Evolutionary conservation across 176 grass and related monocot species (phyloP).

Genomic region (Zea luxurians): DNA sequence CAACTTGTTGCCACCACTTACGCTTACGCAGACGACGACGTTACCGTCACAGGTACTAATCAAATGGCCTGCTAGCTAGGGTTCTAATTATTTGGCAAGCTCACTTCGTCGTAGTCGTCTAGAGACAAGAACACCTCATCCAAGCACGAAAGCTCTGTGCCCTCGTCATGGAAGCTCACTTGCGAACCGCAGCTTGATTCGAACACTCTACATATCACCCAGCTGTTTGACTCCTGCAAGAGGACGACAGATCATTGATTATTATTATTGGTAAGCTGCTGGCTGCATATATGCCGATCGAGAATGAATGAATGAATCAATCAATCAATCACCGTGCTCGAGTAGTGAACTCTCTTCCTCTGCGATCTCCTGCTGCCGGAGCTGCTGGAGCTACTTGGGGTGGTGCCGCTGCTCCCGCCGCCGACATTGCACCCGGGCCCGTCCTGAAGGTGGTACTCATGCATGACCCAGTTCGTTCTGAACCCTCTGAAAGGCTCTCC

Average conservation of each 20-base stretch:
- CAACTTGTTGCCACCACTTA: slow-evolving; percentile 37
- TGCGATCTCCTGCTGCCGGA: slow-evolving; percentile 39
- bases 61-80: slow-evolving; percentile 35
- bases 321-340: slow-evolving; percentile 52
- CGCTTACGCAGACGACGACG: slow-evolving; percentile 3
- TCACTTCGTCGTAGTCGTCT: slow-evolving; percentile 86
- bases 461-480: slow-evolving; percentile 87
- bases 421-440: slow-evolving; percentile 19
- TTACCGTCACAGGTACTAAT: slow-evolving; percentile 22
- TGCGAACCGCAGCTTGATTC: slow-evolving; percentile 58
- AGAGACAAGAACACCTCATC: slow-evolving; percentile 93
- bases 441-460: slow-evolving; percentile 74
- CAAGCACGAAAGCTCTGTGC: slow-evolving; percentile 73
- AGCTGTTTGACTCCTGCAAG: slow-evolving; percentile 64
- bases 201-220: slow-evolving; percentile 74
- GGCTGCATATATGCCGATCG: too few species aligned
- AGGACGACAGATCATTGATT: not conserved
- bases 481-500: slow-evolving; percentile 53
- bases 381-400: slow-evolving; percentile 28
- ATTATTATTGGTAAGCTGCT: not conserved
- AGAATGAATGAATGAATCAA: too few species aligned
- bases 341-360: slow-evolving; percentile 54
- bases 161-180: slow-evolving; percentile 67
- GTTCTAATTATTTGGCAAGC: slow-evolving; percentile 64
- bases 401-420: slow-evolving; percentile 23